Evolutionary conservation across 768 basidiomycete species (phyloP).

Genomic region (Xerocomellus dryophilus): DNA sequence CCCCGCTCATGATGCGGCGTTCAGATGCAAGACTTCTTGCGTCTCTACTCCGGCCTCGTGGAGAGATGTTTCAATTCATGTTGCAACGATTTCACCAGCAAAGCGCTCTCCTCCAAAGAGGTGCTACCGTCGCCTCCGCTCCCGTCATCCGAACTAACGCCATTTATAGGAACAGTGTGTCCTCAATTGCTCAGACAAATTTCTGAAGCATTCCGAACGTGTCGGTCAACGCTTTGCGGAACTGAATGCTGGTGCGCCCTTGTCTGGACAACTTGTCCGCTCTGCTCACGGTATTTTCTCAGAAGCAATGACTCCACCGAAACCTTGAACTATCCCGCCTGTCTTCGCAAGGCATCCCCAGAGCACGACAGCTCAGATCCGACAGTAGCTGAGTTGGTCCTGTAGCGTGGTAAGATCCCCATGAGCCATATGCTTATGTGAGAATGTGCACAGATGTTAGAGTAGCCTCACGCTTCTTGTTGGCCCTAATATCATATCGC

Average conservation of each 20-base stretch:
- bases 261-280: not conserved
- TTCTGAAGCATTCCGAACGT: constrained; percentile 93
- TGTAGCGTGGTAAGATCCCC: constrained; percentile 13
- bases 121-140: constrained; percentile 36
- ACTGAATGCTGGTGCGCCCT: constrained; percentile 76
- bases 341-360: not conserved
- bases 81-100: constrained; percentile 95
- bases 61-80: constrained; percentile 96
- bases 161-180: constrained; percentile 78
- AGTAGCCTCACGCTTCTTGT: constrained; percentile 10
- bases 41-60: constrained; percentile 89
- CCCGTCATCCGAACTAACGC: constrained; percentile 7
- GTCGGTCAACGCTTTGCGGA: constrained; percentile 92
- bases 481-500: constrained; percentile 14
- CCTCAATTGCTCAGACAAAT: constrained; percentile 94
- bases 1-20: constrained; percentile 6
- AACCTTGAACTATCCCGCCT: constrained; percentile 22
- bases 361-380: not conserved
- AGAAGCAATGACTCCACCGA: constrained; percentile 33
- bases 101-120: constrained; percentile 91
- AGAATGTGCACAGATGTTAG: constrained; percentile 18
- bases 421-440: constrained; percentile 12
- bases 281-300: constrained; percentile 4
- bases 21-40: constrained; percentile 98
- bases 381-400: constrained; percentile 4